phyloP scores from a whole-genome alignment of 2,329 filamentous ascomycete species.

The Nothophaeocryptopus gaeumannii region DNA sequence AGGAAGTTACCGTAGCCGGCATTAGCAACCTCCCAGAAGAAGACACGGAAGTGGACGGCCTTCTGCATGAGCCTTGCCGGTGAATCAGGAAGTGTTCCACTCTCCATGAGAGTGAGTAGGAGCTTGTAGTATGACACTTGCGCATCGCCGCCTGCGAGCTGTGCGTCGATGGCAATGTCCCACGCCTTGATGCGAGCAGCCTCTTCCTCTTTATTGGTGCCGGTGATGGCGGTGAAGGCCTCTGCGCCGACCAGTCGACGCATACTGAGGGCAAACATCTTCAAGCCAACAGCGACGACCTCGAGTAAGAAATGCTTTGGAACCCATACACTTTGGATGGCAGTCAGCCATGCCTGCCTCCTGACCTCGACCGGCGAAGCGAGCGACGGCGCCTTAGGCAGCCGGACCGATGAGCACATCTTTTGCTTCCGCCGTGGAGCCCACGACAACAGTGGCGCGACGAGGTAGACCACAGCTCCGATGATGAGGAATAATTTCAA shows the following conservation, averaged over 20 bases:
- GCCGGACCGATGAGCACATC: slow-evolving; percentile 36
- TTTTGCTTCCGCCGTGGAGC: slow-evolving; percentile 55
- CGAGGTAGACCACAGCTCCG: slow-evolving; percentile 55
- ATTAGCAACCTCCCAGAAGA: slow-evolving; percentile 75
- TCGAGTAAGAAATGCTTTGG: slow-evolving; percentile 85
- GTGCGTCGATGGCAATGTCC: slow-evolving; percentile 89
- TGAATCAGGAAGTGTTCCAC: slow-evolving; percentile 79
- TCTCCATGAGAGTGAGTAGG: slow-evolving; percentile 81
- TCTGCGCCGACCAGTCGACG: slow-evolving; percentile 74
- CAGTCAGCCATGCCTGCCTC: slow-evolving; percentile 86
- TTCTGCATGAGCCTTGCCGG: slow-evolving; percentile 85
- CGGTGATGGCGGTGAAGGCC: slow-evolving; percentile 74
- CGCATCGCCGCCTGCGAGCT: slow-evolving; percentile 83
- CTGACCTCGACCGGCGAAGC: slow-evolving; percentile 82
- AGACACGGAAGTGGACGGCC: slow-evolving; percentile 83
- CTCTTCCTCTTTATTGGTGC: slow-evolving; percentile 80
- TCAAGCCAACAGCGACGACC: slow-evolving; percentile 73
- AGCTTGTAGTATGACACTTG: slow-evolving; percentile 86
- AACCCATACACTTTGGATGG: slow-evolving; percentile 88
- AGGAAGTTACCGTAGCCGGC: slow-evolving; percentile 63
- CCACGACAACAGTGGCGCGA: slow-evolving; percentile 56
- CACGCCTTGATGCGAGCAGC: slow-evolving; percentile 84
- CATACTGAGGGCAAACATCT: slow-evolving; percentile 77
- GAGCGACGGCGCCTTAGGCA: slow-evolving; percentile 62
- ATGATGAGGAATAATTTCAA: slow-evolving; percentile 52